Evolutionary conservation across 371 early-diverging fungal species (phyloP).

Genomic region (Quaeritorhiza haematococci): DNA sequence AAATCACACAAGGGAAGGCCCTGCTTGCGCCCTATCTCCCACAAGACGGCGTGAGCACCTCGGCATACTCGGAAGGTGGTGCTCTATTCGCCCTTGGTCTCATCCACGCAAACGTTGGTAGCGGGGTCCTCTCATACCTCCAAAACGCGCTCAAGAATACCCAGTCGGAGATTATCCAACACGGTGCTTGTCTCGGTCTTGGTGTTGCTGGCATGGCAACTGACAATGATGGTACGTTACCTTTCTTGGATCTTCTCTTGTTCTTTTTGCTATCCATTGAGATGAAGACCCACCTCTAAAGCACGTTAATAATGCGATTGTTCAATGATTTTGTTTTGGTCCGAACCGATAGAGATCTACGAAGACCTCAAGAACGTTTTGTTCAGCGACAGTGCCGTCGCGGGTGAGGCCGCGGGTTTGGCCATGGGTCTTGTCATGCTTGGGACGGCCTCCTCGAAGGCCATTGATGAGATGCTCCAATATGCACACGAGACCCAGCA

Average conservation of each 20-base stretch:
- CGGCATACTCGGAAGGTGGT: slow-evolving; percentile 95
- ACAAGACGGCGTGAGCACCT: slow-evolving; percentile 75
- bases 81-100: slow-evolving; percentile 97
- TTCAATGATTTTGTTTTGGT: not conserved
- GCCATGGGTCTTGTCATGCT: slow-evolving; percentile 97
- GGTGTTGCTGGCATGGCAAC: slow-evolving; percentile 97
- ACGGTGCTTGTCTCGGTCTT: slow-evolving; percentile 96
- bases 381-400: slow-evolving; percentile 91
- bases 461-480: slow-evolving; percentile 89
- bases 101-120: slow-evolving; percentile 91
- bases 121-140: slow-evolving; percentile 73
- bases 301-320: not conserved
- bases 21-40: slow-evolving; percentile 92
- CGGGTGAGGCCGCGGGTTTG: slow-evolving; percentile 96
- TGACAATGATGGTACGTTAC: slow-evolving; percentile 61
- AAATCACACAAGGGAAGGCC: slow-evolving; percentile 77
- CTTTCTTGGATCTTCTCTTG: not conserved
- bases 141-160: slow-evolving; percentile 73
- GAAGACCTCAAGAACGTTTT: slow-evolving; percentile 82
- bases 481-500: slow-evolving; percentile 96
- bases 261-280: not conserved
- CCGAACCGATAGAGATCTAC: slow-evolving; percentile 55
- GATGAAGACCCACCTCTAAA: not conserved
- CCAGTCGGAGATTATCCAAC: slow-evolving; percentile 88
- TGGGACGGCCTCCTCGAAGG: slow-evolving; percentile 78